Conservation (phyloP, 139 green algal genomes). For the Coccomyxa sp. region DNA sequence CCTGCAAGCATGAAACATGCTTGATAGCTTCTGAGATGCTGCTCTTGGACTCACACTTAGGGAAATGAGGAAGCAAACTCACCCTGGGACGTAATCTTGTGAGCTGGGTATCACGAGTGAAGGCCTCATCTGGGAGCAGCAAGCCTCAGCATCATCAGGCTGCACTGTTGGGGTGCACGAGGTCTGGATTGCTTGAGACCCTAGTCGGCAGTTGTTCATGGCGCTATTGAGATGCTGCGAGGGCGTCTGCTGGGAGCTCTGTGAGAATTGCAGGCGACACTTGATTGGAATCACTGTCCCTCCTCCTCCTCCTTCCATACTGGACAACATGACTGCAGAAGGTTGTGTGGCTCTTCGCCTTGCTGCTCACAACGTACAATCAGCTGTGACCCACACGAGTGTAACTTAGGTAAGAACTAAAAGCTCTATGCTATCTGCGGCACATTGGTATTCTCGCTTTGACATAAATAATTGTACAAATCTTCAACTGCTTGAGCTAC, state of each 20-base stretch:
- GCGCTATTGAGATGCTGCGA: neutral
- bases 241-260: neutral
- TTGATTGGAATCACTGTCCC: neutral
- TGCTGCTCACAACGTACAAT: too few species aligned
- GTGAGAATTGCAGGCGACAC: slow-evolving; percentile 8
- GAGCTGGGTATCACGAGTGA: neutral
- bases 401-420: too few species aligned
- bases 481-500: too few species aligned
- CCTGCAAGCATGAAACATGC: slow-evolving; percentile 13
- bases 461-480: too few species aligned
- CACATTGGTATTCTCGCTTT: too few species aligned
- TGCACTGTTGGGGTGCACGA: slow-evolving; percentile 50
- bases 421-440: too few species aligned
- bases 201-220: neutral
- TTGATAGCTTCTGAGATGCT: neutral
- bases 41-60: neutral
- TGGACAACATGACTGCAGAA: too few species aligned
- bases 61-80: neutral
- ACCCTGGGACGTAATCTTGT: neutral
- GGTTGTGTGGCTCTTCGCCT: too few species aligned
- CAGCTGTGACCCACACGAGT: too few species aligned
- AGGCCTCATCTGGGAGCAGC: neutral
- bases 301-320: too few species aligned
- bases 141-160: slow-evolving; percentile 1
- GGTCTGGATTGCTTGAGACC: slow-evolving; percentile 34